Evolutionary conservation across 1,284 basidiomycete genomes (phyloP).

Genomic region (Microbotryum saponariae): DNA sequence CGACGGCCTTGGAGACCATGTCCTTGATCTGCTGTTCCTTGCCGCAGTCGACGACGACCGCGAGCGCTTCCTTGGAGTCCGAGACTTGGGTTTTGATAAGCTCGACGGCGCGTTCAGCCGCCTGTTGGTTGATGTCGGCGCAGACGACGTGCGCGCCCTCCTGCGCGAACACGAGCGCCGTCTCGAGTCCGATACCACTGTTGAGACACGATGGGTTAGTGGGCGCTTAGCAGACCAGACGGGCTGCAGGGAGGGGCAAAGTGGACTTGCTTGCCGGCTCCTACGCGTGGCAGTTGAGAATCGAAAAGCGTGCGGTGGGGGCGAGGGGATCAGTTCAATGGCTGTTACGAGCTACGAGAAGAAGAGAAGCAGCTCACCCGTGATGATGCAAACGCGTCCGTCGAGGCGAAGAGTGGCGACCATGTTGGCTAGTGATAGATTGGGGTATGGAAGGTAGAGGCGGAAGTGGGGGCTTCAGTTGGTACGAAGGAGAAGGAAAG

Average conservation of each 20-base stretch:
- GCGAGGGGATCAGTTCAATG: too few relatives aligned
- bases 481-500: too few relatives aligned
- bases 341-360: too few relatives aligned
- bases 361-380: slow-evolving; percentile 32
- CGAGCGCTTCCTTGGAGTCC: slow-evolving; percentile 54
- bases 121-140: slow-evolving; percentile 70
- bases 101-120: slow-evolving; percentile 61
- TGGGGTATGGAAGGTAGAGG: too few relatives aligned
- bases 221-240: neutral
- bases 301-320: too few relatives aligned
- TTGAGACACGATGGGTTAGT: slow-evolving; percentile 17
- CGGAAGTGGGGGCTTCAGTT: too few relatives aligned
- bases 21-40: slow-evolving; percentile 78
- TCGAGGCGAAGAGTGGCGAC: slow-evolving; percentile 25
- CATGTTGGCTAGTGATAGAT: slow-evolving; percentile 1
- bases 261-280: slow-evolving; percentile 41
- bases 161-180: slow-evolving; percentile 79
- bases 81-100: slow-evolving; percentile 56
- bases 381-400: slow-evolving; percentile 42
- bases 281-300: too few relatives aligned
- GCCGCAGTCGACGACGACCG: slow-evolving; percentile 74
- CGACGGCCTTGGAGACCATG: slow-evolving; percentile 68
- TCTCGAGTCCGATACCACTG: slow-evolving; percentile 82
- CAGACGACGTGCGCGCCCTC: slow-evolving; percentile 74
- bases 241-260: neutral